These are phyloP conservation scores for Aureobasidium sp. DNA, from an alignment of 2,329 filamentous ascomycete species.

Conservation along the genomic window DNA sequence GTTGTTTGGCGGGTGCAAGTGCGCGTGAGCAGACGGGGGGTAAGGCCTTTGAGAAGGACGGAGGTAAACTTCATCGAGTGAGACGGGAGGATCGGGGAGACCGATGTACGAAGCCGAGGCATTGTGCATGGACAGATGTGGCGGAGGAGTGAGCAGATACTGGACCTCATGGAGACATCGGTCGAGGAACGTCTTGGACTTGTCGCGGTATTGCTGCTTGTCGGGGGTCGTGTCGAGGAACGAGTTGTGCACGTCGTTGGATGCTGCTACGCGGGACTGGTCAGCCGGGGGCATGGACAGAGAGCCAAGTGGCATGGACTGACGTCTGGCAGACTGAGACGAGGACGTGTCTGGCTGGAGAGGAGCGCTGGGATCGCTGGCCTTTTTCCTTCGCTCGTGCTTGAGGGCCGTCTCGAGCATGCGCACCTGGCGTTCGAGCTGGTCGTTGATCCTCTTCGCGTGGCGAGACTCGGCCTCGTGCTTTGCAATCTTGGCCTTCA, in stretches of 20 bases:
- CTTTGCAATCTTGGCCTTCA: slow-evolving; percentile 94
- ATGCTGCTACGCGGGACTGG: slow-evolving; percentile 31
- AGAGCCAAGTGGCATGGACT: slow-evolving; percentile 4
- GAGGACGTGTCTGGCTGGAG: background rate
- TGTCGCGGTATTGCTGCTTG: slow-evolving; percentile 54
- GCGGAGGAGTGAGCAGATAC: slow-evolving; percentile 59
- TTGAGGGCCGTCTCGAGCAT: slow-evolving; percentile 85
- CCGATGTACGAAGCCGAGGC: slow-evolving; percentile 26
- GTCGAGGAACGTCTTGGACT: slow-evolving; percentile 55
- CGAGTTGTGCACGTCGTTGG: slow-evolving; percentile 42
- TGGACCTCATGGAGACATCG: slow-evolving; percentile 63
- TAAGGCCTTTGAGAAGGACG: slow-evolving; percentile 50
- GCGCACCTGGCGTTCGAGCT: slow-evolving; percentile 79
- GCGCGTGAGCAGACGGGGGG: slow-evolving; percentile 22
- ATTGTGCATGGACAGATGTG: slow-evolving; percentile 38
- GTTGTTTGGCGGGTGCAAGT: slow-evolving; percentile 23
- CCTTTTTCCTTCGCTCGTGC: slow-evolving; percentile 66
- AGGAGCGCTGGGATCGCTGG: slow-evolving; percentile 20
- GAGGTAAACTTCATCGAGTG: slow-evolving; percentile 54
- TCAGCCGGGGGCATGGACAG: slow-evolving; percentile 23
- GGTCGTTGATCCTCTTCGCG: slow-evolving; percentile 80
- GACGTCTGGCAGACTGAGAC: slow-evolving; percentile 26
- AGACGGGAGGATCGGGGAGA: slow-evolving; percentile 45
- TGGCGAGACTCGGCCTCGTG: slow-evolving; percentile 85
- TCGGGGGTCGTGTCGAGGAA: slow-evolving; percentile 47